These are phyloP conservation scores for Trypanosoma theileri DNA, from an alignment of 208 protist genomes.

Conservation along the genomic window DNA sequence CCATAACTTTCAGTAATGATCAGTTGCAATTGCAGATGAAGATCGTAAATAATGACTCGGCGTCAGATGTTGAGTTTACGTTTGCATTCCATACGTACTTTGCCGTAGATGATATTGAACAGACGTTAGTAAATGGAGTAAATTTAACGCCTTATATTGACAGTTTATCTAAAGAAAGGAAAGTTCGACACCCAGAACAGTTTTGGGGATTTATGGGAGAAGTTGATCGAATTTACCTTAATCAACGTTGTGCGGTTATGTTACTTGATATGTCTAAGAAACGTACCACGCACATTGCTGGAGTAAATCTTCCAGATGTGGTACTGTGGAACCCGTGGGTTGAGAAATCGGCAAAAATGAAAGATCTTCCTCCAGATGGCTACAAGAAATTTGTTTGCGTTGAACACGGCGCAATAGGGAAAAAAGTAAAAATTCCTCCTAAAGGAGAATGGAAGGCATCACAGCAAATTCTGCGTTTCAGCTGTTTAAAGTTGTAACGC, in stretches of 20 bases:
- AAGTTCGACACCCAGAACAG: neutral
- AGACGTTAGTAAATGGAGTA: conserved; percentile 70
- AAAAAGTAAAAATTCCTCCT: conserved; percentile 27
- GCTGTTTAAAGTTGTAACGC: conserved; percentile 5
- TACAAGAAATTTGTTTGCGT: conserved; percentile 87
- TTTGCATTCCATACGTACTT: conserved; percentile 92
- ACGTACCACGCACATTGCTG: conserved; percentile 42
- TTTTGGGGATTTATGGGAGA: conserved; percentile 33
- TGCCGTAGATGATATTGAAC: conserved; percentile 47
- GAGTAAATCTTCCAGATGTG: conserved; percentile 63
- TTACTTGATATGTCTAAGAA: conserved; percentile 42
- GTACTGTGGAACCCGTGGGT: conserved; percentile 89
- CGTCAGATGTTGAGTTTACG: conserved; percentile 48
- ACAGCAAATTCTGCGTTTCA: conserved; percentile 14
- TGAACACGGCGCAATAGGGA: conserved; percentile 76
- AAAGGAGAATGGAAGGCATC: conserved; percentile 16
- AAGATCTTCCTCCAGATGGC: conserved; percentile 75
- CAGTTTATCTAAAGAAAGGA: conserved; percentile 27
- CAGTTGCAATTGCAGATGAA: conserved; percentile 63
- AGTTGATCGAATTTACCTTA: conserved; percentile 79
- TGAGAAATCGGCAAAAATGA: conserved; percentile 63
- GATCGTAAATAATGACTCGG: conserved; percentile 55
- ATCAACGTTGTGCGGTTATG: conserved; percentile 48
- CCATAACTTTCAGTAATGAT: conserved; percentile 66
- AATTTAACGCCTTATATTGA: conserved; percentile 69